These are phyloP conservation scores for Fusarium avenaceum DNA, from an alignment of 2,329 filamentous ascomycete species.

Conservation along the genomic window DNA sequence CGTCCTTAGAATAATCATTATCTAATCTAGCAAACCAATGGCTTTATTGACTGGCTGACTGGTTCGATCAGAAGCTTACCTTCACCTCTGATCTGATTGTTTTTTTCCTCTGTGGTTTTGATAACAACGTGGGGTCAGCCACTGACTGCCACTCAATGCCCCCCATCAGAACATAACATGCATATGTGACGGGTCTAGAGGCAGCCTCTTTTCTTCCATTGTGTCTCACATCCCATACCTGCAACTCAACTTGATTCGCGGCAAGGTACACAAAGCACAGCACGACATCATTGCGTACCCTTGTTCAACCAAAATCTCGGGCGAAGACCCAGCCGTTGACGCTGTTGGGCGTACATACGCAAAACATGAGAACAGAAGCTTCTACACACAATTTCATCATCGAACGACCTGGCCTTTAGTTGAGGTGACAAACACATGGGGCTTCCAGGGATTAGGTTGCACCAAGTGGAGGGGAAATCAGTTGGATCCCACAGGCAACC, in stretches of 20 bases:
- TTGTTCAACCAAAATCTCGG: constrained; percentile 14
- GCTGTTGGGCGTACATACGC: neutral
- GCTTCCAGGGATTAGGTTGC: constrained; percentile 25
- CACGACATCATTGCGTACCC: constrained; percentile 18
- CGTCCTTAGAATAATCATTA: neutral
- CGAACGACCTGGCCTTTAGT: constrained; percentile 6
- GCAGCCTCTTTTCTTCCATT: constrained; percentile 25
- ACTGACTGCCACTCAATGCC: constrained; percentile 23
- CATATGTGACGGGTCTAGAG: constrained; percentile 28
- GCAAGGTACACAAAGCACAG: constrained; percentile 10
- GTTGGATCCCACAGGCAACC: constrained; percentile 35
- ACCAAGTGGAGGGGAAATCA: constrained; percentile 41
- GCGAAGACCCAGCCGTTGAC: constrained; percentile 12
- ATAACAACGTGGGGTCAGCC: constrained; percentile 37
- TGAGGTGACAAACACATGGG: constrained; percentile 29
- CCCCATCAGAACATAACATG: constrained; percentile 21
- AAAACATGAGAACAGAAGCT: neutral
- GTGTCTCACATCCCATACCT: constrained; percentile 28
- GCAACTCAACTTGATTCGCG: constrained; percentile 6
- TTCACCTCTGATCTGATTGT: constrained; percentile 18
- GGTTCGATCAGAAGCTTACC: constrained; percentile 23
- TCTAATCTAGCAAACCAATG: neutral
- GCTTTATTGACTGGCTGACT: neutral
- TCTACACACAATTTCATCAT: neutral
- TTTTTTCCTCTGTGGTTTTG: constrained; percentile 9